Evolutionary conservation across 768 basidiomycete species (phyloP).

Genomic region (Polyporus arcularius): DNA sequence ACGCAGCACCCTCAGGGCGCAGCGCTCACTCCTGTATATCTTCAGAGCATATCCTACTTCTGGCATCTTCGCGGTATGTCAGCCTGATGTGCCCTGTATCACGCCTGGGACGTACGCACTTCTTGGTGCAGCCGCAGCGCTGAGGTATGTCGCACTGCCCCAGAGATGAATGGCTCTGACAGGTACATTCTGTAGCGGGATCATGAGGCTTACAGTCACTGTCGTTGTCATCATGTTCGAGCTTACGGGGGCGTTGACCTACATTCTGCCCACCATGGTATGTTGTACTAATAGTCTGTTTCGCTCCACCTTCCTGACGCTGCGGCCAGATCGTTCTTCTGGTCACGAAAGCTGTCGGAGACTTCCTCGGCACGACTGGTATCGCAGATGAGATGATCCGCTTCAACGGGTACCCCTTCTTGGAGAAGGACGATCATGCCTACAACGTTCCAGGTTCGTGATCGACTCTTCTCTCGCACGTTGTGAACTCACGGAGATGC

Average conservation of each 20-base stretch:
- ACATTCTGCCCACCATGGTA: conserved; percentile 98
- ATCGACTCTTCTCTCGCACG: not conserved
- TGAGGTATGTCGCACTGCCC: conserved; percentile 58
- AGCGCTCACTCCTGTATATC: not conserved
- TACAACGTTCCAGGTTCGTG: conserved; percentile 85
- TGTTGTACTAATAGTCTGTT: conserved; percentile 18
- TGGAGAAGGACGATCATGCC: conserved; percentile 93
- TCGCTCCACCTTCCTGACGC: not conserved
- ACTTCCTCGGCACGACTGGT: conserved; percentile 88
- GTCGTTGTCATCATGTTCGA: conserved; percentile 99
- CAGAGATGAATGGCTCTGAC: not conserved
- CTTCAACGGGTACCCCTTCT: conserved; percentile 96
- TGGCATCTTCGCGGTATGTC: conserved; percentile 88
- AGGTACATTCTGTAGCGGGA: conserved; percentile 56
- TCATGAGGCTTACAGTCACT: conserved; percentile 96
- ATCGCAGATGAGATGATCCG: conserved; percentile 97
- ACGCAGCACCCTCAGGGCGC: not conserved
- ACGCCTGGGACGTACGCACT: conserved; percentile 99
- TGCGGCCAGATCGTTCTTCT: conserved; percentile 84
- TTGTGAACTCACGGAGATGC: not conserved
- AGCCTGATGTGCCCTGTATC: conserved; percentile 92
- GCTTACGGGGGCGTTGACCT: conserved; percentile 93
- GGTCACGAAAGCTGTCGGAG: conserved; percentile 96
- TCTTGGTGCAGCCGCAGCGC: conserved; percentile 92
- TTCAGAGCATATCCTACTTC: conserved; percentile 76